Evolutionary conservation across 441 rosid species (phyloP).

Genomic region (Syzygium malaccense): DNA sequence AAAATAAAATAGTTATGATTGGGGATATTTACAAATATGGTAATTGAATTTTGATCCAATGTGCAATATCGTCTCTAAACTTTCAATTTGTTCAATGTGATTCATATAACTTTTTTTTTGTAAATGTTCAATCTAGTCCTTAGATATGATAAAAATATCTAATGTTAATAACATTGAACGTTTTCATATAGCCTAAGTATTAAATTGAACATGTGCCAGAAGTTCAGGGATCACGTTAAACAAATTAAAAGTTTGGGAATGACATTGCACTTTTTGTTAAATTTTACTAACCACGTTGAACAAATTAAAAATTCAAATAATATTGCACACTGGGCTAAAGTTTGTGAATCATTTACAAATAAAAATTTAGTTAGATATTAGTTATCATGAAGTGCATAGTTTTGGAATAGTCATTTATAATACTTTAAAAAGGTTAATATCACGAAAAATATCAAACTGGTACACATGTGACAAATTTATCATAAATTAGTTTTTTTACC

Average conservation of each 20-base stretch:
- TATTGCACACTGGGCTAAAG: fast-evolving
- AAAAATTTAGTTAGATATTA: not conserved
- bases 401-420: not conserved
- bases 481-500: too few relatives aligned
- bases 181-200: too few relatives aligned
- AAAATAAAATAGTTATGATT: too few relatives aligned
- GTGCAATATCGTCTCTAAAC: fast-evolving
- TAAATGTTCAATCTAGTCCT: not conserved
- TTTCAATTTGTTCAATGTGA: not conserved
- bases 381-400: not conserved
- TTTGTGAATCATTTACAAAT: fast-evolving
- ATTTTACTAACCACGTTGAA: fast-evolving
- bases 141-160: not conserved
- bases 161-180: not conserved
- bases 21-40: not conserved
- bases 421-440: not conserved
- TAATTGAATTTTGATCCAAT: fast-evolving
- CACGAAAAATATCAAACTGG: too few relatives aligned
- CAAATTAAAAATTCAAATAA: fast-evolving
- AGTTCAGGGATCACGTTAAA: fast-evolving
- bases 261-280: not conserved
- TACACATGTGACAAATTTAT: too few relatives aligned
- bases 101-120: fast-evolving
- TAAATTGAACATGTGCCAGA: not conserved
- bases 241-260: not conserved